These are phyloP conservation scores for Bruguiera hainesii DNA, from an alignment of 441 rosid species.

Conservation along the genomic window DNA sequence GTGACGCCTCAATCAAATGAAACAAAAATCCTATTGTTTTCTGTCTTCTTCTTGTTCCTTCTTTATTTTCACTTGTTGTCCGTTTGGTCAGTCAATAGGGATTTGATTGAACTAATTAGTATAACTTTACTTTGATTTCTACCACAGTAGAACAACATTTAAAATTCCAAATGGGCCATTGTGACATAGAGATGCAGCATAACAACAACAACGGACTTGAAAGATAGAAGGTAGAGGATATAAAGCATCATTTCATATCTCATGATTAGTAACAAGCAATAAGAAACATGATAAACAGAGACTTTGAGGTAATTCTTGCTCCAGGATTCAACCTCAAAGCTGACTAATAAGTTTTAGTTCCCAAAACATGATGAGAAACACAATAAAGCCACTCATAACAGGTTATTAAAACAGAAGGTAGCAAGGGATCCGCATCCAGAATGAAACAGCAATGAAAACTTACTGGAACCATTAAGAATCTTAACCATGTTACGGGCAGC, in stretches of 20 bases:
- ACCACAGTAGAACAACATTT: too few species aligned
- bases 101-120: background rate
- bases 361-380: background rate
- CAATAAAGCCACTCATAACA: background rate
- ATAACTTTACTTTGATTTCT: background rate
- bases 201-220: slow-evolving; percentile 7
- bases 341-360: background rate
- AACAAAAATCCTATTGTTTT: too few species aligned
- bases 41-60: too few species aligned
- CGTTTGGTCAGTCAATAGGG: too few species aligned
- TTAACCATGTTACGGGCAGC: slow-evolving; percentile 94
- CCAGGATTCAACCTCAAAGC: background rate
- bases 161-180: too few species aligned
- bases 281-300: background rate
- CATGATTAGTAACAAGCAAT: background rate
- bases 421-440: slow-evolving; percentile 7
- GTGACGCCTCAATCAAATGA: too few species aligned
- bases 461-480: slow-evolving; percentile 83
- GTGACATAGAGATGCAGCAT: background rate
- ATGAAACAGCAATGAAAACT: slow-evolving; percentile 28
- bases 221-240: background rate
- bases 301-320: background rate
- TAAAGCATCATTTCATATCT: slow-evolving; percentile 1
- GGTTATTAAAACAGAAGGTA: background rate
- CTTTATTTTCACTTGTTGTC: too few species aligned